Evolutionary conservation across 1,284 basidiomycete genomes (phyloP).

Genomic region (Ganoderma leucocontextum): DNA sequence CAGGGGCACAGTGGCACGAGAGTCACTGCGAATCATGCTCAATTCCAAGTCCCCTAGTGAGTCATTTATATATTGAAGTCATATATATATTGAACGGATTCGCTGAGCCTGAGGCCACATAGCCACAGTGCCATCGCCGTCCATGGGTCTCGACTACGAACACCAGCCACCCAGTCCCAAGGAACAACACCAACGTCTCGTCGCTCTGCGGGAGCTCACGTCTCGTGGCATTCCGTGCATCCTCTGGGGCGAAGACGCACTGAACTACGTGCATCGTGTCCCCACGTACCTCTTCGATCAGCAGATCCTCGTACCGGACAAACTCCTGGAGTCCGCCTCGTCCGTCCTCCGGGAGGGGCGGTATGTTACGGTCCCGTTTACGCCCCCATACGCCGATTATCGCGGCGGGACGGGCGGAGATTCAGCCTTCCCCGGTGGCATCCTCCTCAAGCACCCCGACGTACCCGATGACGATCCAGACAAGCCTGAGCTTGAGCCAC

Average conservation of each 20-base stretch:
- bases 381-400: not conserved
- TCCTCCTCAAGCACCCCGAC: slow-evolving; percentile 18
- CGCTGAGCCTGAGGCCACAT: too few relatives aligned
- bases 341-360: slow-evolving; percentile 10
- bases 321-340: slow-evolving; percentile 3
- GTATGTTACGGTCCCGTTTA: not conserved
- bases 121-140: too few relatives aligned
- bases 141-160: slow-evolving; percentile 11
- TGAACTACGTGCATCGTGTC: slow-evolving; percentile 16
- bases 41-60: too few relatives aligned
- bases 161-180: slow-evolving; percentile 1
- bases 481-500: slow-evolving; percentile 11
- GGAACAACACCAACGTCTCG: slow-evolving; percentile 10
- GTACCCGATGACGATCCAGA: slow-evolving; percentile 19
- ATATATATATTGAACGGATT: too few relatives aligned
- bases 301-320: slow-evolving; percentile 22
- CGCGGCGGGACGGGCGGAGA: not conserved
- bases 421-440: slow-evolving; percentile 7
- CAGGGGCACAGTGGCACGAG: too few relatives aligned
- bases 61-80: too few relatives aligned
- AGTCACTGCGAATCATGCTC: too few relatives aligned
- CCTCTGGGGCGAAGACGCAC: slow-evolving; percentile 21
- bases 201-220: slow-evolving; percentile 16
- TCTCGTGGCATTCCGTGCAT: slow-evolving; percentile 9
- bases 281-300: slow-evolving; percentile 19